phyloP scores from a whole-genome alignment of 371 early-diverging fungal genomes.

The Mortierella sp. region DNA sequence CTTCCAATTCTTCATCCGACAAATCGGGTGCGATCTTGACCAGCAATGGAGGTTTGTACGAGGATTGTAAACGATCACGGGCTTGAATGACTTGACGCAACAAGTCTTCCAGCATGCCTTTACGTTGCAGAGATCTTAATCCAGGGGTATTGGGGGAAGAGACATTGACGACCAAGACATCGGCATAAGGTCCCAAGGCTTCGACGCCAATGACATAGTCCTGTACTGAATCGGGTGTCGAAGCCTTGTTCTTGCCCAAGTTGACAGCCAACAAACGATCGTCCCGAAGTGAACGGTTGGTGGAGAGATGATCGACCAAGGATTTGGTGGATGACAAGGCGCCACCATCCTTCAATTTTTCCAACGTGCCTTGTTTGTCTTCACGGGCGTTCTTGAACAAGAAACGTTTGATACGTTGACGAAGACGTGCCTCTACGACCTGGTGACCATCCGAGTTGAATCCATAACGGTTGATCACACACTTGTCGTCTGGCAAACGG shows the following conservation, averaged over 20 bases:
- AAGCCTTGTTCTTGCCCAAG: constrained; percentile 85
- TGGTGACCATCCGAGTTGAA: constrained; percentile 85
- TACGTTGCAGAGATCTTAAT: constrained; percentile 72
- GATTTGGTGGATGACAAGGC: constrained; percentile 46
- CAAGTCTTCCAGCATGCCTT: constrained; percentile 70
- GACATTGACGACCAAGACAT: constrained; percentile 87
- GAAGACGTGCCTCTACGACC: constrained; percentile 65
- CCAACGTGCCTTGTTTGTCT: constrained; percentile 49
- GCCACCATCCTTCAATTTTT: constrained; percentile 40
- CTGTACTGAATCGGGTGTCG: constrained; percentile 61
- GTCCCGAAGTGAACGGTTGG: constrained; percentile 55
- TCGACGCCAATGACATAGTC: constrained; percentile 82
- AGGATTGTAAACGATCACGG: constrained; percentile 27
- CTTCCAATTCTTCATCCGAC: constrained; percentile 69
- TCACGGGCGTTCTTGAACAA: constrained; percentile 58
- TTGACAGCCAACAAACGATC: constrained; percentile 80
- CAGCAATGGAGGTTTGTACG: constrained; percentile 69
- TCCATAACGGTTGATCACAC: constrained; percentile 90
- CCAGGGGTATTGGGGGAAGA: constrained; percentile 87
- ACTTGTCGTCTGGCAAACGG: constrained; percentile 72
- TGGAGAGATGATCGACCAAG: constrained; percentile 41
- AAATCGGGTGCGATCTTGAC: constrained; percentile 91
- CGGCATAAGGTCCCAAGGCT: constrained; percentile 75
- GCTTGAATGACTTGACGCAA: constrained; percentile 64
- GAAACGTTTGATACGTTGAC: constrained; percentile 70